Evolutionary conservation across 305 asterid genomes (phyloP), one percentile per base, ranked within the genome.

Genomic region (Ajuga reptans): DNA sequence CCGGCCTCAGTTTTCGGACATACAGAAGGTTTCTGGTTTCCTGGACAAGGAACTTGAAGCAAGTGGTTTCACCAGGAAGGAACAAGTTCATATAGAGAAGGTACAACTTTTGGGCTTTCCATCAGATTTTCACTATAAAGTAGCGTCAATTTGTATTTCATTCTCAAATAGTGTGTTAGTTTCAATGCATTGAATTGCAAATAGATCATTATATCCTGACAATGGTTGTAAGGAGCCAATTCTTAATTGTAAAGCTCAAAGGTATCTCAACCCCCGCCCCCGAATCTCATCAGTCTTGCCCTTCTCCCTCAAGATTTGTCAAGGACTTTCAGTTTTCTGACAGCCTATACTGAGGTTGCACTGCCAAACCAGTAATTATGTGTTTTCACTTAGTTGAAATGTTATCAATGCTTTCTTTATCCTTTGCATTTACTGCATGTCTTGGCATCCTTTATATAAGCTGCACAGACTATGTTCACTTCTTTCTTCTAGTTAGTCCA

Each of bases 31-130:
- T 75, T 75, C 80, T 54, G 96, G 96, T 79, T 66, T 77, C 80
- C 84, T 92, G 80, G 98, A 92, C 86, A 86, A 80, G 86, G 90
- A 88, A 72, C 97, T 89, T 78, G 96, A 94, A 80, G 98, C 98
- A 33, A 92, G 98, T 71, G 98, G 98, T 55, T 89, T 92, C 78
- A 86, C 91, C 64, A 84, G 87, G 80, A 84, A 92, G 82, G 91
- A 86, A 78, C 95, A 87, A 72, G 81, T 69, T 56, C 90, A 81
- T 58, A 83, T 89, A 39, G 93, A 89, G 76, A 86, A 86, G 98
- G 98, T 92, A 75, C 69, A n/a, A 4, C 53, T 47, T 68, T 37
- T 46, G 33, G 34, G 53, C 37, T 47, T 64, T 51, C 46, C 42
- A 64, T n/a, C 49, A 18, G 39, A 14, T 64, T 53, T 62, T 12